A percentile compares a stretch with the other conserved stretches of the same genome.
Evolutionary conservation across 2,329 filamentous ascomycete genomes (phyloP).

Genomic region (Acephala macrosclerotiorum): DNA sequence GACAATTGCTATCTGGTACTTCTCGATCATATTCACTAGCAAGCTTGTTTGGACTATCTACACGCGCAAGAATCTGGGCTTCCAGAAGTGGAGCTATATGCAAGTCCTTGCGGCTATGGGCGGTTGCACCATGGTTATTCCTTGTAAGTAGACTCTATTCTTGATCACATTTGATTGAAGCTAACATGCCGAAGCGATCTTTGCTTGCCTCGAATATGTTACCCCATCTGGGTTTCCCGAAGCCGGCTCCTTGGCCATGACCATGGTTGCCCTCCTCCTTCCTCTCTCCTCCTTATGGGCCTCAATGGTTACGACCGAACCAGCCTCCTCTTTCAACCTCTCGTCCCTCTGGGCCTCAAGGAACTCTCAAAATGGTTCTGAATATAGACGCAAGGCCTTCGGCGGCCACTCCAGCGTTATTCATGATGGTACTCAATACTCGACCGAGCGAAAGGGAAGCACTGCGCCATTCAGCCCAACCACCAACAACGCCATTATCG

Average conservation of each 20-base stretch:
- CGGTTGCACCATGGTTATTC: constrained; percentile 70
- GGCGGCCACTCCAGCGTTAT: constrained; percentile 22
- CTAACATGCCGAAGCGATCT: constrained; percentile 56
- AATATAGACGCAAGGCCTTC: constrained; percentile 20
- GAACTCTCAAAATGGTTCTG: constrained; percentile 14
- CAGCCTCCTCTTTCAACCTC: constrained; percentile 32
- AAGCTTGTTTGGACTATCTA: constrained; percentile 67
- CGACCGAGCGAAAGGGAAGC: constrained; percentile 28
- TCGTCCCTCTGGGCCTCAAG: constrained; percentile 22
- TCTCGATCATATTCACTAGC: constrained; percentile 65
- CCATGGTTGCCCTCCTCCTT: constrained; percentile 66
- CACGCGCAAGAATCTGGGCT: constrained; percentile 61
- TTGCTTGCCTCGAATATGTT: constrained; percentile 64
- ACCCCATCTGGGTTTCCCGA: constrained; percentile 53
- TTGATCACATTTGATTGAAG: constrained; percentile 9
- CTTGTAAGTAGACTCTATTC: constrained; percentile 55
- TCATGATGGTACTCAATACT: constrained; percentile 11
- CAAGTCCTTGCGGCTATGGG: constrained; percentile 73
- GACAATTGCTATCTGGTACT: constrained; percentile 65
- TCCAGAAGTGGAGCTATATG: constrained; percentile 69
- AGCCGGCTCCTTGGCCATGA: constrained; percentile 61
- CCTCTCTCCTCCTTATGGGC: constrained; percentile 75
- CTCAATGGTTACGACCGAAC: constrained; percentile 35
- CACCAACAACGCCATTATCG: constrained; percentile 26
- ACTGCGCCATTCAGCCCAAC: constrained; percentile 23